These are phyloP conservation scores for Beauveria bassiana DNA, from an alignment of 2,329 filamentous ascomycete species.

Conservation along the genomic window DNA sequence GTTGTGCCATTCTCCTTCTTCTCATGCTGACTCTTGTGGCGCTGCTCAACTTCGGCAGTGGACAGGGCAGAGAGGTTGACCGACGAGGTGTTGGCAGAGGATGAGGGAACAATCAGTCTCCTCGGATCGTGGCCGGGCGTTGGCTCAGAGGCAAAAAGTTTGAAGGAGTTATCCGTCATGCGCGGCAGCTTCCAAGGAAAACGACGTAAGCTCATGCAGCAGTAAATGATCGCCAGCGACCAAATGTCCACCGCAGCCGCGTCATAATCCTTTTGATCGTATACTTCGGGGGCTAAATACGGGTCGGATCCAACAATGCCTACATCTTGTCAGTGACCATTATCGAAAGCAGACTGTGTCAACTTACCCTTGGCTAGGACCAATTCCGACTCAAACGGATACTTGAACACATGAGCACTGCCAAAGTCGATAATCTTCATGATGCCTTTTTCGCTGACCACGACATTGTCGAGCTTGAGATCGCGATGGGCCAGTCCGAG, in stretches of 20 bases:
- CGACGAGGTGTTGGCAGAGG: constrained; percentile 26
- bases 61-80: constrained; percentile 33
- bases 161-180: constrained; percentile 87
- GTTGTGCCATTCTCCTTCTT: constrained; percentile 19
- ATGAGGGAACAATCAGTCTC: constrained; percentile 39
- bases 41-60: constrained; percentile 32
- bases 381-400: constrained; percentile 79
- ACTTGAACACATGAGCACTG: constrained; percentile 92
- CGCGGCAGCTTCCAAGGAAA: constrained; percentile 98
- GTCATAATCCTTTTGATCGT: constrained; percentile 88
- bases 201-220: constrained; percentile 90
- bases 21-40: constrained; percentile 10
- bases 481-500: constrained; percentile 94
- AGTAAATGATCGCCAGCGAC: constrained; percentile 97
- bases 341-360: not conserved
- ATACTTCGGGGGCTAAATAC: constrained; percentile 94
- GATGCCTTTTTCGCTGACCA: constrained; percentile 91
- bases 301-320: constrained; percentile 77
- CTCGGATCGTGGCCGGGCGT: constrained; percentile 62
- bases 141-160: constrained; percentile 80
- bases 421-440: constrained; percentile 99
- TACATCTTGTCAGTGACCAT: constrained; percentile 18
- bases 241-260: constrained; percentile 92
- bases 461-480: constrained; percentile 94
- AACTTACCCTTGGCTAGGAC: constrained; percentile 31